Base-by-base conservation (phyloP, 345 rosid species). In the Fremontodendron californicum region DNA sequence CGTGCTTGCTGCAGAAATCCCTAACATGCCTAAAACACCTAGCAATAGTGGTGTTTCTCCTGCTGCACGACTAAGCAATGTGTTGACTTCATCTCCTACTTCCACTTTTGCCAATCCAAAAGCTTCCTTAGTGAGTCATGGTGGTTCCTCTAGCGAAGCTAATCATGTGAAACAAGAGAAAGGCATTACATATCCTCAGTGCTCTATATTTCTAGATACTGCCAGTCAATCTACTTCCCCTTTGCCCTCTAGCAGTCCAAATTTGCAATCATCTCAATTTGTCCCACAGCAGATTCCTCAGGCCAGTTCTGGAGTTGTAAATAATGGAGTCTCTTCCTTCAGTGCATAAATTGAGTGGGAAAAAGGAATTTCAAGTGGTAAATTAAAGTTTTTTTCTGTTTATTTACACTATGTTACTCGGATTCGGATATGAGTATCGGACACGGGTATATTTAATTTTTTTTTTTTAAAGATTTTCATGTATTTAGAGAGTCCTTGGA, bases 171-270 rank as follows among this genome's bases (percentile, higher is more conserved):
- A 75, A 70, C 78, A 75, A 73, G 80, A 85, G 87, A 71, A 75
- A 75, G 49, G 75, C 18, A 37, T 77, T 77, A 88, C 81, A 70
- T 87, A 82, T 71, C 89, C 83, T 71, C 90, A 83, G 75, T 81
- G 88, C 78, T 73, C 79, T 66, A 77, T 82, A 19, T 82, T 84
- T 74, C 88, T 89, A 37, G 80, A 79, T 65, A 75, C 84, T 51
- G 74, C 61, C 78, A 77, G 69, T 80, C 91, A 87, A 65, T 80
- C 90, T 9, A 52, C 78, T 65, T 29, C 21, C 63, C 13, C 49
- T 25, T 68, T 52, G 21, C 77, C 64, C 23, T 67, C 62, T 1
- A 75, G 25, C 40, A 71, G 15, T 71, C 74, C 1, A 18, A 68
- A 21, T 23, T 13, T 45, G 54, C 54, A 42, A 6, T 25, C 71